These are phyloP conservation scores for Flaveria ramosissima DNA, from an alignment of 129 eudicot species.

Conservation along the genomic window DNA sequence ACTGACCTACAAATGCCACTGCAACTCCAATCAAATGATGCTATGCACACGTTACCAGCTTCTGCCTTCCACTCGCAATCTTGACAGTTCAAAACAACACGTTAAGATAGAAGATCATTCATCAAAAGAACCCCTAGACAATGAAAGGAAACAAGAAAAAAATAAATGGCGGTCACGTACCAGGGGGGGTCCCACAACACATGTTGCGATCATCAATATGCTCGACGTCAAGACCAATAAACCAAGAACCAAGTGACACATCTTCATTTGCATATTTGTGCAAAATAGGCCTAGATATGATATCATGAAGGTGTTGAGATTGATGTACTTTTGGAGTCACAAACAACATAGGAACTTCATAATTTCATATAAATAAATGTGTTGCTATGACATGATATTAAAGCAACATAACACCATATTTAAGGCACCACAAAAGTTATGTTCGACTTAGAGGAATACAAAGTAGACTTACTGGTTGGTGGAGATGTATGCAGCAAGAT, in stretches of 20 bases:
- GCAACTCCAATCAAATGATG: conserved; percentile 88
- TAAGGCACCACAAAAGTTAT: conserved; percentile 3
- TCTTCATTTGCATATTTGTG: conserved; percentile 87
- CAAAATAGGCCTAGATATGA: conserved; percentile 62
- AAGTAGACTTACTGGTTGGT: conserved; percentile 59
- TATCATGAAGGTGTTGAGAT: not conserved
- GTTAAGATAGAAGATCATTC: not conserved
- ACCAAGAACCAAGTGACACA: conserved; percentile 84
- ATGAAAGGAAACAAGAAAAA: not conserved
- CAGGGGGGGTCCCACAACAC: conserved; percentile 95
- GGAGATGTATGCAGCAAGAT: conserved; percentile 78
- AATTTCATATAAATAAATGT: not conserved
- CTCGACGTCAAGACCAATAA: conserved; percentile 85
- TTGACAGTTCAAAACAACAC: conserved; percentile 10
- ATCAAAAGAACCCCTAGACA: not conserved
- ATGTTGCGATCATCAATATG: conserved; percentile 77
- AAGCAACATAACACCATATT: not conserved
- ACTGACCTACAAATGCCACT: conserved; percentile 81
- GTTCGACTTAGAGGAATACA: not conserved
- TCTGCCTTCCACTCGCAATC: conserved; percentile 90
- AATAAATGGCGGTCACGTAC: conserved; percentile 34
- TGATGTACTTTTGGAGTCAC: not conserved
- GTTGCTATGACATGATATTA: not conserved
- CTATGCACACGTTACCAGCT: conserved; percentile 74
- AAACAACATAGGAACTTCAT: conserved; percentile 4